Conservation (phyloP, 108 stramenopile species). For the Aurantiochytrium sp. region DNA sequence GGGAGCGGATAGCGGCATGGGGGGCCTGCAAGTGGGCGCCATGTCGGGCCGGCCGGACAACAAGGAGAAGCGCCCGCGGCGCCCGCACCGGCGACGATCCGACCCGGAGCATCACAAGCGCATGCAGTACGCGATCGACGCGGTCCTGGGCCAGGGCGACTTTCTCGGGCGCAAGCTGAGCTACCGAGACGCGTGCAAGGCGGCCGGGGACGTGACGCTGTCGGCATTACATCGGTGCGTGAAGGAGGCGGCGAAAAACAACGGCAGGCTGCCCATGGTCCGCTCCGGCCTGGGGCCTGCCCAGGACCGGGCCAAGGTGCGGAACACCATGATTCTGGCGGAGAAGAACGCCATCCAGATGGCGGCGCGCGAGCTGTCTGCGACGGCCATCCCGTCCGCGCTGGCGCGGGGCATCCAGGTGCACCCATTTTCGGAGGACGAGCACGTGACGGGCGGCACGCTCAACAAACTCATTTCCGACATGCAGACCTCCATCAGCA, state of each 20-base stretch:
- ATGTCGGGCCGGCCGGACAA: background rate
- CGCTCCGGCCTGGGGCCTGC: background rate
- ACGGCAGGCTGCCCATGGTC: background rate
- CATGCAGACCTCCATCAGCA: background rate
- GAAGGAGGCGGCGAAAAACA: background rate
- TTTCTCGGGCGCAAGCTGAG: background rate
- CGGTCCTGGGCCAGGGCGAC: background rate
- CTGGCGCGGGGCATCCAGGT: background rate
- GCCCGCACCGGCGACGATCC: slow-evolving; percentile 1
- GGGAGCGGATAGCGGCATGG: no score
- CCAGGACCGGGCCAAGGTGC: background rate
- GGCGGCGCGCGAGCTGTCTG: background rate
- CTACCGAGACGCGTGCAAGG: background rate
- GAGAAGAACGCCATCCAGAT: background rate
- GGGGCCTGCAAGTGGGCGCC: no score
- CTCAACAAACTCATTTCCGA: background rate
- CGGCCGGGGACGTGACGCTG: background rate
- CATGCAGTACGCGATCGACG: background rate
- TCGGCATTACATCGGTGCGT: background rate
- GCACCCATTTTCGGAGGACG: background rate
- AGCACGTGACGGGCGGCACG: background rate
- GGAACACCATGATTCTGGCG: background rate
- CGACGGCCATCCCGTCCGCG: background rate
- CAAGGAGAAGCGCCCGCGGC: background rate
- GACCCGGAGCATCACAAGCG: slow-evolving; percentile 5